Percentiles rank a stretch among this genome's conserved stretches.
Conservation (phyloP, 2,329 filamentous ascomycete genomes). For the Xylaria hypoxylon region DNA sequence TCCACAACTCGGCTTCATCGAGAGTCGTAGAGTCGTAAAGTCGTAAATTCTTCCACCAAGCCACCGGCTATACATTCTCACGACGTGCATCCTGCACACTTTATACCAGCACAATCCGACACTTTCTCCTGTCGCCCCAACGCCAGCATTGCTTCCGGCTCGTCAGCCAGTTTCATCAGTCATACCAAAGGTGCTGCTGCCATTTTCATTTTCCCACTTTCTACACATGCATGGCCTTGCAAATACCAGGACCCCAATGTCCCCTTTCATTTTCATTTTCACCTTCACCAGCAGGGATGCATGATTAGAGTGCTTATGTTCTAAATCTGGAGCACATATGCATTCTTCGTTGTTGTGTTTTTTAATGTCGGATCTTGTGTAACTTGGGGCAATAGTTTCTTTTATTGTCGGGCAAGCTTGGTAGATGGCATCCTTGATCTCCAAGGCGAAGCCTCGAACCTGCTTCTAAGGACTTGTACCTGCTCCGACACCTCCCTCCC, state of each 20-base stretch:
- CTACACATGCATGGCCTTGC: neutral
- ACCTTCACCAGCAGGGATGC: neutral
- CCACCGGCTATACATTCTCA: neutral
- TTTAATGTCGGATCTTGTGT: neutral
- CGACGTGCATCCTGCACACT: neutral
- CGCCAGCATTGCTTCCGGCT: neutral
- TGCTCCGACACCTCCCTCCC: neutral
- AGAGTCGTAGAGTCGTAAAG: neutral
- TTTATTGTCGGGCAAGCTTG: too few species aligned
- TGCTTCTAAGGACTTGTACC: neutral
- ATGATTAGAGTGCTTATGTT: neutral
- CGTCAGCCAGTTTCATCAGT: neutral
- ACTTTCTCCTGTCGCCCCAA: neutral
- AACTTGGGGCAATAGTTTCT: too few species aligned
- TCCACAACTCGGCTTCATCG: neutral
- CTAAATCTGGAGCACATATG: neutral
- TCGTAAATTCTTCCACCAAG: constrained; percentile 2
- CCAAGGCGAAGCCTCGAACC: neutral
- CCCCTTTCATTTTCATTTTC: neutral
- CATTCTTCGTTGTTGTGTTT: neutral
- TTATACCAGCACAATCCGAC: neutral
- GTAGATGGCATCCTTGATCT: neutral
- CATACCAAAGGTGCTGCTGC: constrained; percentile 20
- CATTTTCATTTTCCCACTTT: neutral
- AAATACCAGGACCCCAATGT: neutral